These are phyloP conservation scores for Huntiella savannae DNA, from an alignment of 2,329 filamentous ascomycete species.

Conservation along the genomic window DNA sequence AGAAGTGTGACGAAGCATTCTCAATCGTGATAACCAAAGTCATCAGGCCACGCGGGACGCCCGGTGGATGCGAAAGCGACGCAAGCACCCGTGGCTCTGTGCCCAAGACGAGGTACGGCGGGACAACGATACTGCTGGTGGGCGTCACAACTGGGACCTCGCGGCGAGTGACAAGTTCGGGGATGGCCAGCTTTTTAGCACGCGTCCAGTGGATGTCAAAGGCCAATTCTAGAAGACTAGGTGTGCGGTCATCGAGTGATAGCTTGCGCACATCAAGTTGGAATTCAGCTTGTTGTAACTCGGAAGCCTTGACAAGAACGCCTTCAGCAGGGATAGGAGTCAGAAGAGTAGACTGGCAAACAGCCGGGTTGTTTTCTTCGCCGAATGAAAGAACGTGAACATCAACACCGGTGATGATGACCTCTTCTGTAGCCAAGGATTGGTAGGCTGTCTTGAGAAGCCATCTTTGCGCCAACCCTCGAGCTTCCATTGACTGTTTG, in stretches of 20 bases:
- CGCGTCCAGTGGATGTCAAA: conserved; percentile 66
- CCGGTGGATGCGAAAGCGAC: conserved; percentile 27
- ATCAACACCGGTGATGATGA: conserved; percentile 44
- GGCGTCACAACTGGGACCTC: conserved; percentile 22
- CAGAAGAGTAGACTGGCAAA: conserved; percentile 30
- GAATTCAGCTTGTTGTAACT: conserved; percentile 54
- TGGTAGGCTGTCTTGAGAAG: conserved; percentile 51
- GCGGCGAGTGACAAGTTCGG: conserved; percentile 10
- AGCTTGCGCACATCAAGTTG: conserved; percentile 55
- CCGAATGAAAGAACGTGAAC: conserved; percentile 37
- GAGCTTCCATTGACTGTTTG: conserved; percentile 16
- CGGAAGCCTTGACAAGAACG: conserved; percentile 40
- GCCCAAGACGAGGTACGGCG: conserved; percentile 60
- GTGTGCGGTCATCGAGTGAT: conserved; percentile 62
- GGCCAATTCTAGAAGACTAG: conserved; percentile 54
- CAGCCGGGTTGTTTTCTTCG: conserved; percentile 34
- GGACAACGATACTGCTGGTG: conserved; percentile 53
- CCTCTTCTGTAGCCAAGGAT: conserved; percentile 58
- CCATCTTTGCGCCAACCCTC: conserved; percentile 66
- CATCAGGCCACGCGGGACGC: conserved; percentile 20
- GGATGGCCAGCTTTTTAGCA: conserved; percentile 15
- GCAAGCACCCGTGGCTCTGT: conserved; percentile 73
- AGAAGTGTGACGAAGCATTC: conserved; percentile 84
- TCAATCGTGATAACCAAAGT: conserved; percentile 51
- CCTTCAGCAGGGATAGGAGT: conserved; percentile 23